Percentiles rank a stretch among this genome's conserved stretches.
Conservation (phyloP, 1,284 basidiomycete species). For the Phellopilus nigrolimitatus region DNA sequence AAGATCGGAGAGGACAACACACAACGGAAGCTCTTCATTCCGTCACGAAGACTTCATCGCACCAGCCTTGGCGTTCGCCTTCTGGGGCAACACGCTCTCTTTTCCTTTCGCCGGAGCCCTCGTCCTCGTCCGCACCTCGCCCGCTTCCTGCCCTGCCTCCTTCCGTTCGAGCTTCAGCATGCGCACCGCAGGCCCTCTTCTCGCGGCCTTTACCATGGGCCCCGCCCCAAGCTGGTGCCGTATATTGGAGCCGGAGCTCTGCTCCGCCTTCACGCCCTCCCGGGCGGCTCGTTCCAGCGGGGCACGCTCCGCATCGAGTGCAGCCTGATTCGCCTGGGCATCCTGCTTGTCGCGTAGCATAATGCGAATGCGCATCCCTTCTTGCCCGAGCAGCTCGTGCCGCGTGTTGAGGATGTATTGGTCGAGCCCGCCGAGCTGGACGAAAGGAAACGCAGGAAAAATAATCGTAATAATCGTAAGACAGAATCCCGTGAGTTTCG, state of each 20-base stretch:
- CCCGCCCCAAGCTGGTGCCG: too few species aligned
- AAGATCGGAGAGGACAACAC: too few species aligned
- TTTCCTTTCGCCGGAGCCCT: background rate
- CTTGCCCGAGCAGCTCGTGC: slow-evolving; percentile 60
- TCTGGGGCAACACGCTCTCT: too few species aligned
- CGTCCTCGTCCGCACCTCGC: background rate
- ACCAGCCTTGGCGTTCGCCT: background rate
- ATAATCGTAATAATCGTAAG: background rate
- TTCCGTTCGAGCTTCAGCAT: background rate
- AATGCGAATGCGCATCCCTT: slow-evolving; percentile 70
- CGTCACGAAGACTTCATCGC: background rate
- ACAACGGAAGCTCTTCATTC: too few species aligned
- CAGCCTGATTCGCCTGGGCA: slow-evolving; percentile 20
- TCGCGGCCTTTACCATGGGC: too few species aligned
- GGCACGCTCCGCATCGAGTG: too few species aligned
- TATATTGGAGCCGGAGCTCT: too few species aligned
- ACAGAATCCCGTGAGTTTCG: background rate
- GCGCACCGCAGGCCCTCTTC: background rate
- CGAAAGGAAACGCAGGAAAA: slow-evolving; percentile 1
- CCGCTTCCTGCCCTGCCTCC: background rate
- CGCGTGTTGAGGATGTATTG: slow-evolving; percentile 68
- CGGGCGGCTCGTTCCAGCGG: background rate
- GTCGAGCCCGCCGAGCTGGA: slow-evolving; percentile 73
- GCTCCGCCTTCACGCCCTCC: background rate
- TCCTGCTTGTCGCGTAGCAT: slow-evolving; percentile 44